Evolutionary conservation across 2,329 filamentous ascomycete species (phyloP).

Genomic region (Aspergillus sp.): DNA sequence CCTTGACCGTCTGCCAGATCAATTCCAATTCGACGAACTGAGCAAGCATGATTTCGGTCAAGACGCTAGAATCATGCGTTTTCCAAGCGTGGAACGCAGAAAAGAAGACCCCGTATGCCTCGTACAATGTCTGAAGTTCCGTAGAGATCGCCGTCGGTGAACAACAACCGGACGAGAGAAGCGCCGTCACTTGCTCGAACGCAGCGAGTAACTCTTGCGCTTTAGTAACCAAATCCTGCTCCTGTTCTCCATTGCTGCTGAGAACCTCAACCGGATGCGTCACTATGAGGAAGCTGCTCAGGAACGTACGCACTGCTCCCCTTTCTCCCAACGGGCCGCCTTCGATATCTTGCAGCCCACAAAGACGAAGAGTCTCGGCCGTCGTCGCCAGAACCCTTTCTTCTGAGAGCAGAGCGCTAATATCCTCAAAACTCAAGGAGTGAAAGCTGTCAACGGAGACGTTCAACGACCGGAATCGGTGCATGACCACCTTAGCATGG

Average conservation of each 20-base stretch:
- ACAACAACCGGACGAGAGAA: constrained; percentile 38
- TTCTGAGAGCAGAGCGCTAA: constrained; percentile 47
- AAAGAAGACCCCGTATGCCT: constrained; percentile 51
- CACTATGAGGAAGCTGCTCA: constrained; percentile 54
- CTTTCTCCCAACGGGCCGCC: constrained; percentile 39
- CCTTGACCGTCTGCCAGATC: constrained; percentile 59
- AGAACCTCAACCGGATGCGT: constrained; percentile 53
- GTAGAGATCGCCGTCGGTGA: constrained; percentile 35
- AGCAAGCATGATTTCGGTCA: constrained; percentile 58
- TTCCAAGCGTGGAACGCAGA: constrained; percentile 59
- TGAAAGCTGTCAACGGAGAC: constrained; percentile 46
- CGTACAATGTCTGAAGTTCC: constrained; percentile 41
- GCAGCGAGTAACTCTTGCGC: constrained; percentile 48
- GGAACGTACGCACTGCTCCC: constrained; percentile 51
- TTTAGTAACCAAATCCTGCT: constrained; percentile 52
- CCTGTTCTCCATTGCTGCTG: constrained; percentile 52
- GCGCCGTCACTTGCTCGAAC: constrained; percentile 45
- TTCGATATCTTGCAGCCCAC: constrained; percentile 45
- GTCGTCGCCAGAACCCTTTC: constrained; percentile 45
- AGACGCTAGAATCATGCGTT: constrained; percentile 51
- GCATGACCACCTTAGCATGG: constrained; percentile 40
- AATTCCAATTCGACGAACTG: constrained; percentile 58
- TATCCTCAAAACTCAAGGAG: constrained; percentile 49
- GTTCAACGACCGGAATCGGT: constrained; percentile 42
- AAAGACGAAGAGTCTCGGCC: constrained; percentile 46